Base-by-base conservation (phyloP, 495 filamentous ascomycete genomes). In the Penicillium goetzii region DNA sequence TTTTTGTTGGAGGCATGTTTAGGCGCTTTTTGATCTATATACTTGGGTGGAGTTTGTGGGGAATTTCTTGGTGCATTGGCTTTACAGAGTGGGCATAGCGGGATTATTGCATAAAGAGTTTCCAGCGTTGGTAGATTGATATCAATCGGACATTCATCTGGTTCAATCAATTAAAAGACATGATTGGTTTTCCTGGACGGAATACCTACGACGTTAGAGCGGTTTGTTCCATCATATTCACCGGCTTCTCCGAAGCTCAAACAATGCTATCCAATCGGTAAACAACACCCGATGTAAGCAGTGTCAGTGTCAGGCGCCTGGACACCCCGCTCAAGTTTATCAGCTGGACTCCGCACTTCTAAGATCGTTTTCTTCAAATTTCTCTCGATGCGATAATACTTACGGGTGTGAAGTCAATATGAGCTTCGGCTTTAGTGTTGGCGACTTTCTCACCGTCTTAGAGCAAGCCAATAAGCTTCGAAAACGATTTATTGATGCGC, bases 1-100 rank as follows among this genome's bases (percentile, higher is more conserved):
- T 55, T 36, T 36, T 55, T 36, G 32, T 36, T 36, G 23, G 23
- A 53, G 5, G 51, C 51, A 53, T 53, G 51, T 53, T 53, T 34
- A 55, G 19, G 28, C 26, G 52, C 28, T 26, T 25, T 33, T 30
- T 30, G 25, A 17, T 51, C 9, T 28, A 4, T 30, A 51, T 28
- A 17, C 3, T 8, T 11, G 12, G 23, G 26, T 17, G 23, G 26
- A n/a, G 47, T 30, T 51, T 51, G 25, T 9, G 26, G 1, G 19
- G 12, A 17, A n/a, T 3, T 7, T 17, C 0, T 50, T 15, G 45
- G 47, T 50, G 47, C 43, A 47, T 47, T 25, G 43, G 7, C 0
- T 1, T 25, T 23, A 14, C 26, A 11, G 47, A 21, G 25, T 26
- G 3, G 23, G 15, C 25, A 23, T 47, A 47, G 7, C 25, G 23